Percentiles rank a stretch among this genome's conserved stretches.
Evolutionary conservation across 805 yeast genomes (phyloP).

Genomic region (Starmerella riodocensis): DNA sequence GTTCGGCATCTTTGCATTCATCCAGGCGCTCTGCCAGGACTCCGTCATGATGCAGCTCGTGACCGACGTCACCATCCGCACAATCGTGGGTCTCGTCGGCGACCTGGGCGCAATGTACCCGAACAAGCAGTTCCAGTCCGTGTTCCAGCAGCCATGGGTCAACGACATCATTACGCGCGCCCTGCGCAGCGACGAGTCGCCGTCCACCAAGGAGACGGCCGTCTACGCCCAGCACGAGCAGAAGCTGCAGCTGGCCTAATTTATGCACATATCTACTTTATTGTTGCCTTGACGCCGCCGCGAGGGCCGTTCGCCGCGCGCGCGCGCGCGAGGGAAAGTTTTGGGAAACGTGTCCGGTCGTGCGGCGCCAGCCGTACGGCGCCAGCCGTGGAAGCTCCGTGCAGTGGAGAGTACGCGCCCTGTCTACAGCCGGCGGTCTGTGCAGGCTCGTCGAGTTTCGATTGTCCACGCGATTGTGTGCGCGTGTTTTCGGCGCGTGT

Average conservation of each 20-base stretch:
- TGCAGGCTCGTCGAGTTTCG: too few species aligned
- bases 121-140: slow-evolving; percentile 55
- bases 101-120: slow-evolving; percentile 83
- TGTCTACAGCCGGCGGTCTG: too few species aligned
- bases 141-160: slow-evolving; percentile 66
- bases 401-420: too few species aligned
- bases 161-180: slow-evolving; percentile 65
- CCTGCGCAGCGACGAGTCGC: slow-evolving; percentile 45
- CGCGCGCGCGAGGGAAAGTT: too few species aligned
- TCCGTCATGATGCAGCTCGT: slow-evolving; percentile 37
- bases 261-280: background rate
- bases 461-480: too few species aligned
- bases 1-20: slow-evolving; percentile 55
- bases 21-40: slow-evolving; percentile 48
- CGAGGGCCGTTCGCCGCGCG: too few species aligned
- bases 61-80: slow-evolving; percentile 60
- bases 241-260: slow-evolving; percentile 29
- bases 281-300: background rate
- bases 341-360: too few species aligned
- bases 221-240: slow-evolving; percentile 93
- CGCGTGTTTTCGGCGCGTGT: too few species aligned
- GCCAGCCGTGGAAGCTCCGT: too few species aligned
- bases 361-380: too few species aligned
- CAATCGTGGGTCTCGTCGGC: slow-evolving; percentile 83
- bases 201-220: slow-evolving; percentile 76